Evolutionary conservation across 2,329 filamentous ascomycete genomes (phyloP).

Genomic region (Coniochaeta prunicola): DNA sequence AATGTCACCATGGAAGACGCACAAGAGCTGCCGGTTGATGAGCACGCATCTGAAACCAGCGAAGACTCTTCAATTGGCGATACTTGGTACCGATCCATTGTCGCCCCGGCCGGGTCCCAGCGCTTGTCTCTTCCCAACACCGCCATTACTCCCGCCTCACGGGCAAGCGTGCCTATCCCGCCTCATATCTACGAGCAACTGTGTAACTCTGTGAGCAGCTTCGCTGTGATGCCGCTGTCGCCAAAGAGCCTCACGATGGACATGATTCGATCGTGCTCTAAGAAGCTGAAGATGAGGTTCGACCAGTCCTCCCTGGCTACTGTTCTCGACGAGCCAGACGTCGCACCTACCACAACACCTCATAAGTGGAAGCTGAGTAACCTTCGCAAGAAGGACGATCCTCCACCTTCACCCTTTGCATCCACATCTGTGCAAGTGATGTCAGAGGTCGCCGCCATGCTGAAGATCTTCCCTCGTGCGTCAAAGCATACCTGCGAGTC

Average conservation of each 20-base stretch:
- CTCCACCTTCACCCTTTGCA: background rate
- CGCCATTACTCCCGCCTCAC: background rate
- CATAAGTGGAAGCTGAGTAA: background rate
- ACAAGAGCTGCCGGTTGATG: background rate
- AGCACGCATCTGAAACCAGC: background rate
- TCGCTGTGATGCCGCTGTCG: conserved; percentile 52
- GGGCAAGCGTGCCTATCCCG: conserved; percentile 38
- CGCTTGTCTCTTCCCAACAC: background rate
- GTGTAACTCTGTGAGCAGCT: conserved; percentile 45
- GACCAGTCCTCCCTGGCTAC: conserved; percentile 6
- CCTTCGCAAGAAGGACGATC: conserved; percentile 6
- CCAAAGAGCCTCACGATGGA: conserved; percentile 45
- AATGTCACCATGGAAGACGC: background rate
- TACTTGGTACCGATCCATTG: background rate
- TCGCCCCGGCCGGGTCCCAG: background rate
- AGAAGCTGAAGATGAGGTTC: conserved; percentile 38
- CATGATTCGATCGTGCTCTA: conserved; percentile 49
- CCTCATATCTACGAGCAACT: conserved; percentile 47
- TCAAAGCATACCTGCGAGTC: conserved; percentile 50
- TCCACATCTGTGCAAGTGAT: background rate
- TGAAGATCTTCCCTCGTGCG: conserved; percentile 44
- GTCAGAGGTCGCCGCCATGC: conserved; percentile 24
- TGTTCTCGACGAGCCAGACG: background rate
- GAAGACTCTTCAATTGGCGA: background rate
- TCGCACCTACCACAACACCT: background rate